Conservation (phyloP, 2,329 filamentous ascomycete genomes). For the Paecilomyces dactylethromorphus region DNA sequence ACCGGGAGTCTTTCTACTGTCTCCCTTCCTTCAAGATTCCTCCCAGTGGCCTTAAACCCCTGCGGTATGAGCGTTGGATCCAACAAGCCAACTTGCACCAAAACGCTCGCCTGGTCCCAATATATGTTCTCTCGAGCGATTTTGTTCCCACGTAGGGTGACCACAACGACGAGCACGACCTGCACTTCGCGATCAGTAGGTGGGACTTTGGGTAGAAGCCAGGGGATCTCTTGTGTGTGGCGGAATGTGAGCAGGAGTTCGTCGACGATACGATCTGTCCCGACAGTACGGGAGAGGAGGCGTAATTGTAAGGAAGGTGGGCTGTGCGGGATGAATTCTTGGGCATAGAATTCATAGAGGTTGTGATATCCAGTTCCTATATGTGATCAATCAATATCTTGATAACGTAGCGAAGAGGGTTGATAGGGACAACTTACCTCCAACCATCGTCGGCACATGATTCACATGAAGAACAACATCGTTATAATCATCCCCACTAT, state of each 20-base stretch:
- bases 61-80: constrained; percentile 48
- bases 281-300: constrained; percentile 50
- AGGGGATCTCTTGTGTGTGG: constrained; percentile 48
- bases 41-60: constrained; percentile 22
- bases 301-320: constrained; percentile 43
- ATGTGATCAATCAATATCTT: neutral
- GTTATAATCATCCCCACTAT: constrained; percentile 1
- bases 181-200: constrained; percentile 50
- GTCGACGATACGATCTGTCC: constrained; percentile 51
- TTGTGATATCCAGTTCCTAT: constrained; percentile 3
- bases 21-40: constrained; percentile 1
- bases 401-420: neutral
- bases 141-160: constrained; percentile 26
- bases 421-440: constrained; percentile 22
- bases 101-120: constrained; percentile 57
- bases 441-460: constrained; percentile 29
- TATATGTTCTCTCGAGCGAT: constrained; percentile 49
- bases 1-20: constrained; percentile 21
- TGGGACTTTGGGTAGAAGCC: constrained; percentile 50
- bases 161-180: constrained; percentile 47
- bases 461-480: constrained; percentile 21
- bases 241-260: constrained; percentile 51
- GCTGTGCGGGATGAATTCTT: constrained; percentile 46
- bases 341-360: constrained; percentile 43
- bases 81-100: constrained; percentile 53